Base-by-base conservation (phyloP, 2,329 filamentous ascomycete genomes). In the Knufia petricola region DNA sequence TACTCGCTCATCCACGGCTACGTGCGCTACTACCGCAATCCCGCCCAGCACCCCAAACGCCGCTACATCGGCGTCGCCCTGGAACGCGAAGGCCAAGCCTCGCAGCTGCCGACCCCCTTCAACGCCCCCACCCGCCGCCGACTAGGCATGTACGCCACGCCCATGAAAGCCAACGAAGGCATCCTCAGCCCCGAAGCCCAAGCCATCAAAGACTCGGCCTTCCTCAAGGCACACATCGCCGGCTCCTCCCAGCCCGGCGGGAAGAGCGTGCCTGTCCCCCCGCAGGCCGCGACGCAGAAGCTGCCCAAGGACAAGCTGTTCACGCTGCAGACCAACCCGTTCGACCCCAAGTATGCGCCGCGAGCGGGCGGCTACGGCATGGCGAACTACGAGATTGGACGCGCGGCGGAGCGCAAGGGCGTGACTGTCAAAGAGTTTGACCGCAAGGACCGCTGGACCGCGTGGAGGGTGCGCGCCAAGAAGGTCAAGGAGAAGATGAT, bases 21-120 rank as follows among this genome's bases (percentile, higher is more conserved):
- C 68, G 92, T 98, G 52, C 88, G 92, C 60, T 98, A 95, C 77
- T 98, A 98, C 75, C 81, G 84, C 63, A 90, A 98, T 64, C 88
- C 89, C 0, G 68, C 76, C 26, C 77, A 74, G 51, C 87, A 96
- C 66, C 85, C 89, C 1, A 85, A 87, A 58, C 79, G 89, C 52
- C 87, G 94, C 66, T 98, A 89, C 73, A 98, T 98, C 61, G 92
- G 92, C 53, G 84, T 98, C 17, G 85, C 85, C 28, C 89, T 95
- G 66, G 77, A 89, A 64, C 87, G 87, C 63, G 73, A 81, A 13
- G 58, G 58, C 10, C 48, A 50, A 0, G 48, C 46, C 4, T 86
- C 94, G 60, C 79, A 74, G 26, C 78, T 98, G 1, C 92, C 92
- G 0, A 81, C 85, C 61, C 82, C 86, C 1, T 69, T 68, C 21